A percentile compares a stretch with the other conserved stretches of the same genome.
These are phyloP conservation scores for Diplocarpon rosae DNA, from an alignment of 2,329 filamentous ascomycete genomes.

Conservation along the genomic window DNA sequence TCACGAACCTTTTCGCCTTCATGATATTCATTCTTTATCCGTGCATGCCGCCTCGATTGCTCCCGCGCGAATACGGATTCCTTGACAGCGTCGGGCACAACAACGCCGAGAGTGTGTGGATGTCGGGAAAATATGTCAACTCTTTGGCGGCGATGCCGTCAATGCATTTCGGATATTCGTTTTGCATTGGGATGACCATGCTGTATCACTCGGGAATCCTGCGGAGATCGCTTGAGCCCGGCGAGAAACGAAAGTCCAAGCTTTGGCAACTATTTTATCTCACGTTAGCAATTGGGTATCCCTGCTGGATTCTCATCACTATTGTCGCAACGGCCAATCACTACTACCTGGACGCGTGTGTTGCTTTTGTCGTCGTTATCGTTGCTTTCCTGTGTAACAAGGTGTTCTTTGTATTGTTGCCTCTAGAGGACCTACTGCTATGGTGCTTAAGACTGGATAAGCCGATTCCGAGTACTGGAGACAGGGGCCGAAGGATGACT, in stretches of 20 bases:
- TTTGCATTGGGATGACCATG: constrained; percentile 40
- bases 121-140: constrained; percentile 39
- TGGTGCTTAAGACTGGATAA: constrained; percentile 38
- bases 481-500: constrained; percentile 18
- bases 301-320: constrained; percentile 34
- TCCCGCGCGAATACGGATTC: constrained; percentile 38
- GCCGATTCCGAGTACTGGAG: constrained; percentile 38
- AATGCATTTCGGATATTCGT: constrained; percentile 45
- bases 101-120: constrained; percentile 39
- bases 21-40: constrained; percentile 40
- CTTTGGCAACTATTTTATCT: constrained; percentile 35
- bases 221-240: constrained; percentile 28
- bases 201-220: constrained; percentile 41
- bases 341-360: constrained; percentile 40
- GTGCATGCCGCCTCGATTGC: constrained; percentile 41
- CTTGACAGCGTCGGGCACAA: constrained; percentile 39
- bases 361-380: constrained; percentile 35
- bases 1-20: constrained; percentile 43
- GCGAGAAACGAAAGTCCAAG: constrained; percentile 32
- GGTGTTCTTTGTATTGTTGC: constrained; percentile 38
- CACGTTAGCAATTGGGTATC: constrained; percentile 34
- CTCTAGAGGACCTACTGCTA: constrained; percentile 37
- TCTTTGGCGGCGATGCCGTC: constrained; percentile 39
- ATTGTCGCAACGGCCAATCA: constrained; percentile 46
- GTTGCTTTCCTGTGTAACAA: constrained; percentile 37